Evolutionary conservation across 768 basidiomycete species (phyloP), one percentile per base, ranked within the genome.

Genomic region (Phanerochaete carnosa): DNA sequence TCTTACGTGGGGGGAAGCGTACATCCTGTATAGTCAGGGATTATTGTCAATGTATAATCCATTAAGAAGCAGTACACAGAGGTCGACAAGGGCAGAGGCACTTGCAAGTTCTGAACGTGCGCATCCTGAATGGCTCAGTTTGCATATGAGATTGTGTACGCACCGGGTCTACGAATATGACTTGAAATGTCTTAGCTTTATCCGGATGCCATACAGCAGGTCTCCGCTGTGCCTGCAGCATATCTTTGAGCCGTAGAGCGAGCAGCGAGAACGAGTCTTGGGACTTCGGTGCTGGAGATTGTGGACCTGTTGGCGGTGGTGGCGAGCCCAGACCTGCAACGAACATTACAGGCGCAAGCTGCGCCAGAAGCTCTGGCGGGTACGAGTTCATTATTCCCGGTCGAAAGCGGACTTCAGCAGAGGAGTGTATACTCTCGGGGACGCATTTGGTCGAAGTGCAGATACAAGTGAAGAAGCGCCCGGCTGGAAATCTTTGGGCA

Each of bases 261-360:
- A 96, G 84, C 19, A 82, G 60, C 0, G 71, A 69, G 69, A 95
- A 95, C 26, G 83, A 74, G 66, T 92, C 88, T 61, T 82, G 81
- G 5, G 74, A 57, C 65, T 78, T 66, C 32, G 70, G 53, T 1
- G 69, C 74, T 0, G 64, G 66, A 7, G 72, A 61, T 39, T 67
- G 66, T 2, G 70, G 55, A 46, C 70, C 59, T 16, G 54, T 58
- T 3, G 63, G 61, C 22, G 65, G 62, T 33, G 51, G 60, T 45
- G 72, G 67, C 28, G 64, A 30, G 28, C 59, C 61, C 47, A 97
- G 83, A 1, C 95, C 95, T 26, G 94, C 93, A 22, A 95, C 90
- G 70, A 97, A 96, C 91, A 98, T 92, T 39, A 98, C 86, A 15
- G 96, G 96, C 22, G 86, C 87, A 45, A 93, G 83, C 72, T 97